Conservation (phyloP, 371 early-diverging fungal species). For the Rhizomucor miehei region DNA sequence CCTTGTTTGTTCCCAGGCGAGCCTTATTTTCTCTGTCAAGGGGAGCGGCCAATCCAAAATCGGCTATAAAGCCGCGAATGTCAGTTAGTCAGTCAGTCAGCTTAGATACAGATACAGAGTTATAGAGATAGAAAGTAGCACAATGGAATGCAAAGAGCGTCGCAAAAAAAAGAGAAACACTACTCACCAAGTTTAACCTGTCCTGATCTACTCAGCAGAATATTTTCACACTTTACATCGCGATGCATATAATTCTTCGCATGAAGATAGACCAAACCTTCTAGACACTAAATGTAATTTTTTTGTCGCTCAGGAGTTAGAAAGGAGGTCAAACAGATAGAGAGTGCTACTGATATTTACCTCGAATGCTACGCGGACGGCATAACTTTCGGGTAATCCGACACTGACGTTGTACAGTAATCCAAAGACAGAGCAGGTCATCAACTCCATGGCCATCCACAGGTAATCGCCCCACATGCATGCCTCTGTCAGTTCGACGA, state of each 20-base stretch:
- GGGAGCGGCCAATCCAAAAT: conserved; percentile 49
- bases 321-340: no score
- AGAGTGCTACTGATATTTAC: conserved; percentile 10
- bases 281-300: conserved; percentile 37
- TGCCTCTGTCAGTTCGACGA: conserved; percentile 40
- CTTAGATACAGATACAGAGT: conserved; percentile 1
- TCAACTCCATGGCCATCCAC: conserved; percentile 53
- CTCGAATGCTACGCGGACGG: conserved; percentile 39
- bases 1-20: conserved; percentile 46
- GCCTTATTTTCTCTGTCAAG: conserved; percentile 29
- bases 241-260: conserved; percentile 51
- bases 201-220: conserved; percentile 37
- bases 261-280: conserved; percentile 48
- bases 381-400: conserved; percentile 40
- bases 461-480: conserved; percentile 42
- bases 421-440: conserved; percentile 50
- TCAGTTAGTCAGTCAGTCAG: conserved; percentile 3
- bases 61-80: conserved; percentile 23
- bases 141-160: no score
- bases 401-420: conserved; percentile 36
- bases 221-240: conserved; percentile 53
- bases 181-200: conserved; percentile 47
- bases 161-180: no score
- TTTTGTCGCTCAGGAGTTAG: no score
- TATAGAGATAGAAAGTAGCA: not conserved